Base-by-base conservation (phyloP, 345 rosid genomes). In the Murraya paniculata region DNA sequence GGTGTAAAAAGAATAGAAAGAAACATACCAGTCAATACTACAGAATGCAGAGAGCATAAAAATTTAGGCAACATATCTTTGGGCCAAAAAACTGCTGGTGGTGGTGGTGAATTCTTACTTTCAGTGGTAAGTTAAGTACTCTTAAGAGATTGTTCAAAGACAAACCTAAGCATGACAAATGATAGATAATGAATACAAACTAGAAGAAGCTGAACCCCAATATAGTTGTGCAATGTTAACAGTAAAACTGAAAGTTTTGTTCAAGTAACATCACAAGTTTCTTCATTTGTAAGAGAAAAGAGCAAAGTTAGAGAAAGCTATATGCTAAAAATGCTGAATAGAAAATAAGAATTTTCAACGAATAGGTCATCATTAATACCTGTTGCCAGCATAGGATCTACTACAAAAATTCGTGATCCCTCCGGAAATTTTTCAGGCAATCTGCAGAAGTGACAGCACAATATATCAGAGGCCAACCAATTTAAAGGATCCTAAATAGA, bases 321-420 rank as follows among this genome's bases (percentile, higher is more conserved):
- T 41, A 3, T 35, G 60, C 31, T 67, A 11, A 50, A 60, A 6
- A 72, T 30, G 50, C 8, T 70, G 25, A 22, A 62, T n/a, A 72
- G 60, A 39, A 45, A 27, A 21, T 28, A 9, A 78, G 19, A 48
- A 22, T 39, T 80, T 60, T 72, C 31, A 31, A 35, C 55, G 28
- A 39, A 6, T 59, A 27, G 50, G 68, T 10, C 9, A 50, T 18
- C 33, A 69, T 75, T 22, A 64, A n/a, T 74, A 95, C 99, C 97
- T 79, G 98, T 93, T 81, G 97, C 98, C 75, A 92, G 81, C 92
- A 93, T 88, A 56, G 98, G 98, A 81, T 96, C 98, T 33, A 92
- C 95, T 76, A 96, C 90, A 88, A 93, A 89, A 2, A 96, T 92
- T 77, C 87, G 88, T 31, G 94, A 85, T 11, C 86, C 87, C 68